phyloP scores from a whole-genome alignment of 208 protist genomes.

The Trypanosoma conorhini region DNA sequence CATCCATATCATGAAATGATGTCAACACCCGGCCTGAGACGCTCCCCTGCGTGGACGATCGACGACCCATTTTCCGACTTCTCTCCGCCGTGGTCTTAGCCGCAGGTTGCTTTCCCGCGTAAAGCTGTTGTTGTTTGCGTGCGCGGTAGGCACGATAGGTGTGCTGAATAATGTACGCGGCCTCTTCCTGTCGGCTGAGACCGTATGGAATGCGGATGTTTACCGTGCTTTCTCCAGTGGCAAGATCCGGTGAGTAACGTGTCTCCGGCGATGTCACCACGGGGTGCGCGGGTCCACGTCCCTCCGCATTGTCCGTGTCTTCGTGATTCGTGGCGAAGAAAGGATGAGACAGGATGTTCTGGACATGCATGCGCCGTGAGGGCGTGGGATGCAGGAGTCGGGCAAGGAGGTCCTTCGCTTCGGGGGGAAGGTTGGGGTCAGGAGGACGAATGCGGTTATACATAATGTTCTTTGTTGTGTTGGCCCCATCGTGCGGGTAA shows the following conservation, averaged over 20 bases:
- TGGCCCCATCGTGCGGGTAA: slow-evolving; percentile 89
- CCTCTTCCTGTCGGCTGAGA: slow-evolving; percentile 39
- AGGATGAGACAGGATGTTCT: slow-evolving; percentile 62
- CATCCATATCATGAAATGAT: neutral
- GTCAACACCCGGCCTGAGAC: neutral
- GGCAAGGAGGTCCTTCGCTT: slow-evolving; percentile 58
- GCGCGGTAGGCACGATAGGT: slow-evolving; percentile 39
- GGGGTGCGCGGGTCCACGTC: neutral
- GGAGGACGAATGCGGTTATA: slow-evolving; percentile 57
- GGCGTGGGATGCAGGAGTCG: slow-evolving; percentile 59
- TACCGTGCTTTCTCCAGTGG: slow-evolving; percentile 19
- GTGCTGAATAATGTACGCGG: slow-evolving; percentile 70
- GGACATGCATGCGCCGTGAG: slow-evolving; percentile 58
- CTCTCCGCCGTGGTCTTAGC: neutral
- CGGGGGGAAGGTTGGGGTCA: slow-evolving; percentile 39
- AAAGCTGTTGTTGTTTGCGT: slow-evolving; percentile 23
- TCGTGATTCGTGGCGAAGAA: slow-evolving; percentile 39
- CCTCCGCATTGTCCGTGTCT: neutral
- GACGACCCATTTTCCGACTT: neutral
- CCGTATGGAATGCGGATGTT: slow-evolving; percentile 29
- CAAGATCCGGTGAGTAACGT: neutral
- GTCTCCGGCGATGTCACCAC: neutral
- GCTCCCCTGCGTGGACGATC: neutral
- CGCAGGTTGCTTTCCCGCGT: too few species aligned
- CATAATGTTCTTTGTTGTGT: slow-evolving; percentile 83